Evolutionary conservation across 306 rosid genomes (phyloP), one percentile per base, ranked within the genome.

Genomic region (Hippophae gyantsensis): DNA sequence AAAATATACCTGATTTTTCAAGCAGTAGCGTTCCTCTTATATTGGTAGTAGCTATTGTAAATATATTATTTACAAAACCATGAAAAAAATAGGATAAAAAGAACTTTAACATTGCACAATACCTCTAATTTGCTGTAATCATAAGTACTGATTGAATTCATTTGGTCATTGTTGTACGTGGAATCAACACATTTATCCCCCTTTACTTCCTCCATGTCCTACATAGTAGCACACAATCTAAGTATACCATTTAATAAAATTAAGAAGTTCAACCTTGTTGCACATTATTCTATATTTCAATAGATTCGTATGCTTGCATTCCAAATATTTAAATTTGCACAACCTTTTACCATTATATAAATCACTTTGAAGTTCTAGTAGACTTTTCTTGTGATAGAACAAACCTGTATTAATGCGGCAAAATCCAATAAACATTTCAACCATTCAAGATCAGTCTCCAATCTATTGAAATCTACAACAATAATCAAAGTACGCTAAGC

Each of bases 91-190:
- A 56, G 53, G 66, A 10, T 48, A 45, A 9, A 53, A 5, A 46
- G 66, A 58, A 67, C 14, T 60, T 32, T 32, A 68, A 13, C 7
- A 13, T 42, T 60, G 48, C 65, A 60, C 48, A 57, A 42, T 72
- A 92, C 96, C 98, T 87, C 74, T 48, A 85, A 75, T 42, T 66
- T 70, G 23, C 49, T 56, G 47, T 62, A 76, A 62, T 55, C 64
- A 65, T 60, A 64, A 45, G 56, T 58, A 43, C 57, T 12, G 61
- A 67, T 50, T 60, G 49, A 53, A 57, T 70, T 62, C 48, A 60
- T 63, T 46, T 26, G 69, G 66, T 64, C 86, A 58, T 77, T 74
- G 10, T 41, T 63, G 32, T 64, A 58, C 46, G 58, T 50, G 50
- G 71, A 57, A 75, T 65, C 69, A 74, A 9, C 61, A 13, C 40